Evolutionary conservation across 169 alveolate species (phyloP).

Genomic region (Cryptosporidium muris): DNA sequence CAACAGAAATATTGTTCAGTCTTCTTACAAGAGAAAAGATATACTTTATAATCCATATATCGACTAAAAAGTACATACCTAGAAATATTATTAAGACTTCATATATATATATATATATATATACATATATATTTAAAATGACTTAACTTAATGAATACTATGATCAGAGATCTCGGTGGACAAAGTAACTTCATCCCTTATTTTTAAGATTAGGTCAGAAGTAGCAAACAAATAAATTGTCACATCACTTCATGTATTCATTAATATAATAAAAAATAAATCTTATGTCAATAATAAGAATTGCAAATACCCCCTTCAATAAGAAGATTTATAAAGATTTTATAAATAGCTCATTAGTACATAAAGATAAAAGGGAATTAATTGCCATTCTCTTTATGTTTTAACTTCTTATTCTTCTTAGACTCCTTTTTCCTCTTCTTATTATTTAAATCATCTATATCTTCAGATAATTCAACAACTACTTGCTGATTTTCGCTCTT

Average conservation of each 20-base stretch:
- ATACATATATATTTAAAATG: neutral
- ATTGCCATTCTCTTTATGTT: no score
- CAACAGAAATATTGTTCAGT: neutral
- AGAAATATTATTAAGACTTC: neutral
- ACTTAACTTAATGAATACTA: neutral
- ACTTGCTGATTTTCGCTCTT: slow-evolving; percentile 56
- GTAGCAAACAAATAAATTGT: slow-evolving; percentile 39
- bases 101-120: neutral
- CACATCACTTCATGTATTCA: slow-evolving; percentile 22
- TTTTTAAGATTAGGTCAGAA: slow-evolving; percentile 9
- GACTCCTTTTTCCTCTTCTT: slow-evolving; percentile 17
- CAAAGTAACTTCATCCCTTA: slow-evolving; percentile 22
- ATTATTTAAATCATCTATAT: neutral
- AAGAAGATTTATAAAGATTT: no score
- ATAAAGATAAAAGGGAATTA: no score
- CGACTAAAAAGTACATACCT: neutral
- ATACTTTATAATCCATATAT: neutral
- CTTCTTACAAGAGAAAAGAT: neutral
- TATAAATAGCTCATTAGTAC: no score
- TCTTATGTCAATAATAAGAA: neutral
- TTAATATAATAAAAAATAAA: neutral
- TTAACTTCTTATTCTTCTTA: neutral
- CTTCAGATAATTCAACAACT: neutral
- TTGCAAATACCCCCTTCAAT: neutral
- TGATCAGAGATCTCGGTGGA: slow-evolving; percentile 72